Conservation (phyloP, 176 grass and related monocot species). For the Carex pumila region DNA sequence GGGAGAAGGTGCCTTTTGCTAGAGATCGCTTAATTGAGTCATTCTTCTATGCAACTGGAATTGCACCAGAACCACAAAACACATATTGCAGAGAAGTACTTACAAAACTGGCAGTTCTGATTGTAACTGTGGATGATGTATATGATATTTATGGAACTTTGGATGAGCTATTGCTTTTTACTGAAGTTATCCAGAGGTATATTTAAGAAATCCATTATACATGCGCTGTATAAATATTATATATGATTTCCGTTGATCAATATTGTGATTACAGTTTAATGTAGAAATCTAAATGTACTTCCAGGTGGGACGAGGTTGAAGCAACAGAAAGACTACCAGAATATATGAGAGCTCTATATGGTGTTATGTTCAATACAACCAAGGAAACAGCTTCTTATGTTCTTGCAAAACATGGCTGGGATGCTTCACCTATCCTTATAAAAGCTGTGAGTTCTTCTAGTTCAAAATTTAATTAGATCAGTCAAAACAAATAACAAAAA, state of each 20-base stretch:
- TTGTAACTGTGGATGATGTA: slow-evolving; percentile 18
- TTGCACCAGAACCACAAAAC: slow-evolving; percentile 10
- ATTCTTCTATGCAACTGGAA: slow-evolving; percentile 12
- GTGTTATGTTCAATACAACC: slow-evolving; percentile 19
- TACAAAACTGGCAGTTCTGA: not conserved
- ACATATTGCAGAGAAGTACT: not conserved
- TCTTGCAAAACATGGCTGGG: slow-evolving; percentile 11
- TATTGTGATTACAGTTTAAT: not conserved
- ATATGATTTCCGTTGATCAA: not conserved
- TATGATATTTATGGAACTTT: slow-evolving; percentile 35
- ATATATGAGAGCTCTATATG: slow-evolving; percentile 38
- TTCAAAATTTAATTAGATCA: too few relatives aligned
- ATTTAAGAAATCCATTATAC: not conserved
- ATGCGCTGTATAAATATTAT: too few relatives aligned
- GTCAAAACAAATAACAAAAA: too few relatives aligned
- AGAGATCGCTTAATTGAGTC: slow-evolving; percentile 32
- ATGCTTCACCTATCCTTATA: slow-evolving; percentile 29
- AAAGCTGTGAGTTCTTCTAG: slow-evolving; percentile 21
- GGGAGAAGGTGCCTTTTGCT: slow-evolving; percentile 23
- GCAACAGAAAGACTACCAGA: slow-evolving; percentile 18
- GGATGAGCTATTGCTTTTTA: slow-evolving; percentile 24
- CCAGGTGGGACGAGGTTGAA: not conserved
- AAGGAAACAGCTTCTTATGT: slow-evolving; percentile 10
- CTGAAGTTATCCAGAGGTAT: slow-evolving; percentile 19
- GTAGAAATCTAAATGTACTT: not conserved